These are phyloP conservation scores for Alternaria triticina DNA, from an alignment of 2,329 filamentous ascomycete species.

Conservation along the genomic window DNA sequence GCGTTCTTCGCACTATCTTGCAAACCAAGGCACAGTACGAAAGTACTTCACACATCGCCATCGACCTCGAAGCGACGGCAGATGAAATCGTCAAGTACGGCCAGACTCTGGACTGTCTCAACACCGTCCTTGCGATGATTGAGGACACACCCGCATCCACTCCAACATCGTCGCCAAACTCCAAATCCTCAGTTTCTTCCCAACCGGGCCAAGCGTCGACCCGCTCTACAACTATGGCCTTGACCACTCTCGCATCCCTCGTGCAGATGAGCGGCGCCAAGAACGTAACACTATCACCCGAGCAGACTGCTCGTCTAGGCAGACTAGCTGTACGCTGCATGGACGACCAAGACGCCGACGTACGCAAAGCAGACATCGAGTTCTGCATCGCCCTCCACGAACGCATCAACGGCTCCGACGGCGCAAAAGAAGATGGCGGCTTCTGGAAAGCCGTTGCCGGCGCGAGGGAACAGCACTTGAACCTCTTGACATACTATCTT, in stretches of 20 bases:
- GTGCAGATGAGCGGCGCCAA: slow-evolving; percentile 44
- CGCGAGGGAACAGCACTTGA: slow-evolving; percentile 75
- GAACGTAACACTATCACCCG: slow-evolving; percentile 36
- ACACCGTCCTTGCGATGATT: slow-evolving; percentile 47
- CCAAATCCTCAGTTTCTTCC: slow-evolving; percentile 43
- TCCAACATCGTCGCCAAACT: slow-evolving; percentile 36
- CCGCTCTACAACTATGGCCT: slow-evolving; percentile 48
- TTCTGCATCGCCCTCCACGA: slow-evolving; percentile 76
- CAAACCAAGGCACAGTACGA: slow-evolving; percentile 71
- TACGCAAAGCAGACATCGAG: slow-evolving; percentile 74
- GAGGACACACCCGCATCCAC: slow-evolving; percentile 38
- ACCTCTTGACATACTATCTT: slow-evolving; percentile 81
- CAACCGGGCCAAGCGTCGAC: slow-evolving; percentile 23
- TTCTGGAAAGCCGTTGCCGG: slow-evolving; percentile 73
- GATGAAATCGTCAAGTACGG: slow-evolving; percentile 73
- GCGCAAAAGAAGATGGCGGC: slow-evolving; percentile 45
- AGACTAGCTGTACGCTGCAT: slow-evolving; percentile 48
- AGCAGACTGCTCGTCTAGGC: slow-evolving; percentile 48
- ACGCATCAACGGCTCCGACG: slow-evolving; percentile 35
- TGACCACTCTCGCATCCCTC: slow-evolving; percentile 48
- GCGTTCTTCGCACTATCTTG: slow-evolving; percentile 71
- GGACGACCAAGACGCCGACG: slow-evolving; percentile 49
- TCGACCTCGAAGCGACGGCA: slow-evolving; percentile 74
- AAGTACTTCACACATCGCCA: slow-evolving; percentile 72
- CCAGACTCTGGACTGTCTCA: slow-evolving; percentile 61